Conservation (phyloP, 495 filamentous ascomycete genomes). For the Talaromyces trachyspermus region DNA sequence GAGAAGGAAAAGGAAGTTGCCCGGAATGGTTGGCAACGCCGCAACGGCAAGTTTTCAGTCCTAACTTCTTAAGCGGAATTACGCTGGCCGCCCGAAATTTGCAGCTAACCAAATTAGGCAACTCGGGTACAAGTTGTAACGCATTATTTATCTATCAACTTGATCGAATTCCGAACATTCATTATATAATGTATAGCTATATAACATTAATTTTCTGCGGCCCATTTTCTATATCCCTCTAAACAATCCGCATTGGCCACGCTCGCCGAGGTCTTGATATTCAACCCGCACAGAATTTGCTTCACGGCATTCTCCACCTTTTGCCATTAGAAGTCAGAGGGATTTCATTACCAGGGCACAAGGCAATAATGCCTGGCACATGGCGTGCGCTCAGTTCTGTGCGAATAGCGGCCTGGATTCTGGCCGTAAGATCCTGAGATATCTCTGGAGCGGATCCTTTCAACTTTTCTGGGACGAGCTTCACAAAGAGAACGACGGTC, state of each 20-base stretch:
- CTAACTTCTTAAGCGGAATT: no score
- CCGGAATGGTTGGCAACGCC: no score
- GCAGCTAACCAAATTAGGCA: neutral
- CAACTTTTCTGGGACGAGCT: conserved; percentile 49
- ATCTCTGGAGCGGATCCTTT: conserved; percentile 15
- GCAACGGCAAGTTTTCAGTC: no score
- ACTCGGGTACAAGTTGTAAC: no score
- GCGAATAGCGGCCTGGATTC: conserved; percentile 56
- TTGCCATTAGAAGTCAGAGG: conserved; percentile 89
- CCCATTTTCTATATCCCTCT: conserved; percentile 78
- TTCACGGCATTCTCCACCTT: conserved; percentile 93
- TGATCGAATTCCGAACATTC: no score
- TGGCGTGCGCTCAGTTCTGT: conserved; percentile 78
- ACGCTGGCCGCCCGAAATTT: no score
- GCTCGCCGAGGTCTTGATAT: conserved; percentile 77
- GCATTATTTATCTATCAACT: no score
- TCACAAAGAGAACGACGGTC: conserved; percentile 78
- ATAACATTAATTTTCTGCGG: conserved; percentile 23
- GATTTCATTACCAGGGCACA: conserved; percentile 58
- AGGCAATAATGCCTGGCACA: conserved; percentile 74
- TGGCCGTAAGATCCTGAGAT: conserved; percentile 40
- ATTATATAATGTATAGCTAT: neutral
- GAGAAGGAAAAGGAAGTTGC: no score
- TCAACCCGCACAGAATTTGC: conserved; percentile 82
- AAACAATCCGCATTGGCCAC: conserved; percentile 80